phyloP scores from a whole-genome alignment of 495 filamentous ascomycete species.

The Xylaria bambusicola region DNA sequence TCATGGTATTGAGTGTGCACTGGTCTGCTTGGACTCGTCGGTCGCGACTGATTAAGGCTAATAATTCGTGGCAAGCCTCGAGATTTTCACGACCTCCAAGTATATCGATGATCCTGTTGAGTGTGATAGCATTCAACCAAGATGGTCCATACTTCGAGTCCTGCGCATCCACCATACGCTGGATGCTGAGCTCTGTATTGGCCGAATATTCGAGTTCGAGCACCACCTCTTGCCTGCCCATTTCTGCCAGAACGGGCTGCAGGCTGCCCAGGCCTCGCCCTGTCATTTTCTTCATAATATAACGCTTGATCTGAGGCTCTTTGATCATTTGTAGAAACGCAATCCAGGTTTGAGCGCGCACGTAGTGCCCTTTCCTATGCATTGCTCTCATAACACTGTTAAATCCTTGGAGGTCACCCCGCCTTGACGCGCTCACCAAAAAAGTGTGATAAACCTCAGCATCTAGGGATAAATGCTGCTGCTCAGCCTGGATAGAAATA shows the following conservation, averaged over 20 bases:
- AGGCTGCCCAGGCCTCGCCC: conserved; percentile 29
- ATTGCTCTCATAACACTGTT: conserved; percentile 34
- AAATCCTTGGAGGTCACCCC: conserved; percentile 35
- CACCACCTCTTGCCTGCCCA: conserved; percentile 38
- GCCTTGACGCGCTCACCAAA: conserved; percentile 32
- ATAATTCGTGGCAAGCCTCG: conserved; percentile 25
- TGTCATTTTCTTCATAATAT: conserved; percentile 37
- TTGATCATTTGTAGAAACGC: conserved; percentile 43
- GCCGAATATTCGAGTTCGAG: conserved; percentile 36
- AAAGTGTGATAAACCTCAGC: conserved; percentile 37
- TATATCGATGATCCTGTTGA: conserved; percentile 37
- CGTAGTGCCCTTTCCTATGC: conserved; percentile 28
- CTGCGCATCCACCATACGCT: conserved; percentile 32
- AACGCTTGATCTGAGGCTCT: conserved; percentile 37
- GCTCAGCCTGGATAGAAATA: conserved; percentile 27
- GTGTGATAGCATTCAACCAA: conserved; percentile 38
- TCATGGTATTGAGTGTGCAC: conserved; percentile 38
- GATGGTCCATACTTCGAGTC: conserved; percentile 36
- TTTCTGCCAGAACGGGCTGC: conserved; percentile 16
- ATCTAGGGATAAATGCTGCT: conserved; percentile 31
- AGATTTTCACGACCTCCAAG: conserved; percentile 30
- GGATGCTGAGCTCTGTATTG: conserved; percentile 22
- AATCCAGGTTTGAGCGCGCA: conserved; percentile 41
- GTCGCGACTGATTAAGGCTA: conserved; percentile 27
- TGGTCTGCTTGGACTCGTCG: conserved; percentile 17